These are phyloP conservation scores for Dimargaris verticillata DNA, from an alignment of 192 early-diverging fungal species.

Conservation along the genomic window DNA sequence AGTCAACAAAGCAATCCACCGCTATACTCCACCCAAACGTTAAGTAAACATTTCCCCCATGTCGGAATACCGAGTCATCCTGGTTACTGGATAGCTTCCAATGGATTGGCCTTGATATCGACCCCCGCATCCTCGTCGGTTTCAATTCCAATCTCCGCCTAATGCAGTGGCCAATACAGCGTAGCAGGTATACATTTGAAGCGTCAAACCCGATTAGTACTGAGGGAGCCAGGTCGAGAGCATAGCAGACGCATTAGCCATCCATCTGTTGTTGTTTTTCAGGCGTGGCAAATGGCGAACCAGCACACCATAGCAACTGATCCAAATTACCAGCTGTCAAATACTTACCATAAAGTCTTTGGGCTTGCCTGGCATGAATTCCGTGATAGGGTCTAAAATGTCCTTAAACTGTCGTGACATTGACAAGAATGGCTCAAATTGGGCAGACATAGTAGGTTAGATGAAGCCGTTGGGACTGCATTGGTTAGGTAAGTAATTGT, in stretches of 20 bases:
- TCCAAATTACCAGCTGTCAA: neutral
- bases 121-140: constrained; percentile 27
- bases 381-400: constrained; percentile 26
- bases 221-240: neutral
- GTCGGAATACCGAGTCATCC: too few species aligned
- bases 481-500: neutral
- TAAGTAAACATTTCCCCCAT: too few species aligned
- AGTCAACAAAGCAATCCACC: too few species aligned
- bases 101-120: constrained; percentile 19
- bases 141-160: constrained; percentile 30
- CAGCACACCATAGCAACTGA: neutral
- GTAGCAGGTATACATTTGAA: neutral
- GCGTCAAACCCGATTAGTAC: too few species aligned
- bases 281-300: neutral
- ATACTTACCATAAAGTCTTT: constrained; percentile 21
- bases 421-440: neutral
- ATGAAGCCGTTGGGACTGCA: neutral
- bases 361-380: constrained; percentile 20
- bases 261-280: neutral
- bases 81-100: neutral
- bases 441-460: neutral
- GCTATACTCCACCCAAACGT: too few species aligned
- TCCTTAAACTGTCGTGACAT: constrained; percentile 17
- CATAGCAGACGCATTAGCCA: neutral
- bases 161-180: neutral